Percentiles rank a stretch among this genome's conserved stretches.
phyloP scores from a whole-genome alignment of 176 grass and related monocot genomes.

The Eleusine coracana region DNA sequence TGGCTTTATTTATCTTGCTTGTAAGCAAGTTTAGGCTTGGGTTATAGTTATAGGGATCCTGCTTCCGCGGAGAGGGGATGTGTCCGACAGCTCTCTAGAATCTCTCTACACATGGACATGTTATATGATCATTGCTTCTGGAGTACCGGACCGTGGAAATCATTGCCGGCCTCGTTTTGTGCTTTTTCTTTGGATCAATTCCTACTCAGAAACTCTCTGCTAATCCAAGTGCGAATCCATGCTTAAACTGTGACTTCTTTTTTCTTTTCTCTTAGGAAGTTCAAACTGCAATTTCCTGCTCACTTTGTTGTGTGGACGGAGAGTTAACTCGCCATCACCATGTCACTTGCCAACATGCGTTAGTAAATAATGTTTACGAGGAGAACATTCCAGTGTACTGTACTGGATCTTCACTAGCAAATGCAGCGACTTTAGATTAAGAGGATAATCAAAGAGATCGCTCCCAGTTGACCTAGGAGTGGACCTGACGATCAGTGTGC shows the following conservation, averaged over 20 bases:
- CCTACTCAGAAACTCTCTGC: neutral
- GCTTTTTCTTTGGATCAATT: neutral
- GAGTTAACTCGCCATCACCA: neutral
- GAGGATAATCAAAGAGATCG: neutral
- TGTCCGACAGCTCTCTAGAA: slow-evolving; percentile 28
- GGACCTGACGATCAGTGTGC: slow-evolving; percentile 13
- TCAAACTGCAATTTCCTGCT: neutral
- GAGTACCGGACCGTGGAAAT: neutral
- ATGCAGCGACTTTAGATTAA: neutral
- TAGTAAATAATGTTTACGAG: neutral
- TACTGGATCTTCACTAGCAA: neutral
- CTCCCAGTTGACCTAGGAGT: slow-evolving; percentile 16
- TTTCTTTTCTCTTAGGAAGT: neutral
- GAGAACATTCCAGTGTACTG: slow-evolving; percentile 22
- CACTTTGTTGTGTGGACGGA: neutral
- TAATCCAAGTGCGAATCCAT: neutral
- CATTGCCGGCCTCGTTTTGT: neutral
- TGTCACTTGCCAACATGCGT: neutral
- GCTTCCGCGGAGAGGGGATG: slow-evolving; percentile 1
- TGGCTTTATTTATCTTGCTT: neutral
- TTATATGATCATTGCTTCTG: neutral
- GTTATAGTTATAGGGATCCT: neutral
- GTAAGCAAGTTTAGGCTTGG: neutral
- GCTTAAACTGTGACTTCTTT: neutral
- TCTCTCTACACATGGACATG: neutral